These are phyloP conservation scores for Hibiscus trionum DNA, from an alignment of 345 rosid genomes.

Conservation along the genomic window DNA sequence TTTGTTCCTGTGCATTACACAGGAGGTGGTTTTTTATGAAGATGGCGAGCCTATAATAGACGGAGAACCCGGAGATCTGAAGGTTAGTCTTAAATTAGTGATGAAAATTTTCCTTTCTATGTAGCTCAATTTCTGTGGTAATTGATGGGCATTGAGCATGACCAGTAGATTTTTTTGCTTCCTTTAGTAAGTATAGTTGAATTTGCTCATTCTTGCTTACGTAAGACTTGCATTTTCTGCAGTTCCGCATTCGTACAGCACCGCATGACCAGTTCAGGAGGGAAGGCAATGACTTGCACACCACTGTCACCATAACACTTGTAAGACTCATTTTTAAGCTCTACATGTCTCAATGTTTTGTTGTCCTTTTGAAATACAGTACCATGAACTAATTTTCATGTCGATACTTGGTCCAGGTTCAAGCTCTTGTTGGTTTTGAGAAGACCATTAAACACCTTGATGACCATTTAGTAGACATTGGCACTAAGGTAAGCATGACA, in stretches of 20 bases:
- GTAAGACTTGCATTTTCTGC: conserved; percentile 14
- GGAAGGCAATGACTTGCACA: conserved; percentile 83
- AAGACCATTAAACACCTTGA: conserved; percentile 88
- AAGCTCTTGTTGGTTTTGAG: conserved; percentile 97
- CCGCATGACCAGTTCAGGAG: conserved; percentile 71
- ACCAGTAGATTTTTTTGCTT: background rate
- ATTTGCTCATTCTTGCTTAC: background rate
- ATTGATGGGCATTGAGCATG: background rate
- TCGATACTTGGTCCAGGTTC: conserved; percentile 38
- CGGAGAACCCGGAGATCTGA: conserved; percentile 96
- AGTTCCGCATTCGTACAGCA: conserved; percentile 93
- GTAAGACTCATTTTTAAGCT: conserved; percentile 26
- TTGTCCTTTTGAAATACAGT: background rate
- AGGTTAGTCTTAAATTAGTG: conserved; percentile 40
- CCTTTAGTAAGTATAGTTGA: background rate
- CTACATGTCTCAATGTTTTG: background rate
- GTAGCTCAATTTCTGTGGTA: background rate
- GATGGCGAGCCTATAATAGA: conserved; percentile 93
- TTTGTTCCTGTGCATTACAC: conserved; percentile 15
- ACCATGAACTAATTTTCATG: background rate
- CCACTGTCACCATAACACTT: conserved; percentile 79
- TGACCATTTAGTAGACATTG: conserved; percentile 72
- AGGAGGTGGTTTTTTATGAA: conserved; percentile 95
- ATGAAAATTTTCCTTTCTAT: background rate
- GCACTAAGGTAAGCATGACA: conserved; percentile 56